These are phyloP conservation scores for Quercus glauca DNA, from an alignment of 306 rosid genomes.

Conservation along the genomic window DNA sequence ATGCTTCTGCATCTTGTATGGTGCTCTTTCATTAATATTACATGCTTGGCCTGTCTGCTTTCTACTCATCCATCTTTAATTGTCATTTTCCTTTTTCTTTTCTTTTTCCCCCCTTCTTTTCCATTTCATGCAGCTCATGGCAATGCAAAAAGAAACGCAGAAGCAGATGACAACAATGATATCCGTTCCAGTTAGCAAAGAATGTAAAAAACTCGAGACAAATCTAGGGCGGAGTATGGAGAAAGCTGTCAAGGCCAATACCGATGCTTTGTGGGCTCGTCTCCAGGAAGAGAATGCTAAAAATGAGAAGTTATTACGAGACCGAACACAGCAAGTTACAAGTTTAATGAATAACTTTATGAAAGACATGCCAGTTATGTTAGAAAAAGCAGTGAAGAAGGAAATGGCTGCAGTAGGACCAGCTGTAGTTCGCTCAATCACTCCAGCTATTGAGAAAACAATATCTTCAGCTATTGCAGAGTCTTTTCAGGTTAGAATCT, in stretches of 20 bases:
- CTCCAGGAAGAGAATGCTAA: constrained; percentile 86
- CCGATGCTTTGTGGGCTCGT: constrained; percentile 87
- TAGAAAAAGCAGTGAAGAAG: constrained; percentile 85
- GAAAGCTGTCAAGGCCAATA: constrained; percentile 66
- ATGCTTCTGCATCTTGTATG: neutral
- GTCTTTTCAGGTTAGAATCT: constrained; percentile 82
- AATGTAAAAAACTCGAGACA: constrained; percentile 85
- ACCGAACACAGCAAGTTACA: constrained; percentile 60
- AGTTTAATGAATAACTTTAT: constrained; percentile 53
- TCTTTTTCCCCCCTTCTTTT: constrained; percentile 2
- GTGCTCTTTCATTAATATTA: neutral
- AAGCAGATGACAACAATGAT: constrained; percentile 77
- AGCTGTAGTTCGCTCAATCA: constrained; percentile 65
- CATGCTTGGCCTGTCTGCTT: neutral
- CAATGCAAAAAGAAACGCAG: constrained; percentile 83
- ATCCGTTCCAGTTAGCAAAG: constrained; percentile 81
- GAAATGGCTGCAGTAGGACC: constrained; percentile 83
- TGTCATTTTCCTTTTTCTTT: constrained; percentile 1
- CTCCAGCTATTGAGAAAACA: constrained; percentile 83
- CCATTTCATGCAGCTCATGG: constrained; percentile 52
- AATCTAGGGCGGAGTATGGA: constrained; percentile 78
- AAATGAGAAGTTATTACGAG: constrained; percentile 72
- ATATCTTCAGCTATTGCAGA: constrained; percentile 71
- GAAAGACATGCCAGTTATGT: constrained; percentile 69
- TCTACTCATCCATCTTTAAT: neutral